Evolutionary conservation across 2,329 filamentous ascomycete species (phyloP).

Genomic region (Fusarium euwallaceae): DNA sequence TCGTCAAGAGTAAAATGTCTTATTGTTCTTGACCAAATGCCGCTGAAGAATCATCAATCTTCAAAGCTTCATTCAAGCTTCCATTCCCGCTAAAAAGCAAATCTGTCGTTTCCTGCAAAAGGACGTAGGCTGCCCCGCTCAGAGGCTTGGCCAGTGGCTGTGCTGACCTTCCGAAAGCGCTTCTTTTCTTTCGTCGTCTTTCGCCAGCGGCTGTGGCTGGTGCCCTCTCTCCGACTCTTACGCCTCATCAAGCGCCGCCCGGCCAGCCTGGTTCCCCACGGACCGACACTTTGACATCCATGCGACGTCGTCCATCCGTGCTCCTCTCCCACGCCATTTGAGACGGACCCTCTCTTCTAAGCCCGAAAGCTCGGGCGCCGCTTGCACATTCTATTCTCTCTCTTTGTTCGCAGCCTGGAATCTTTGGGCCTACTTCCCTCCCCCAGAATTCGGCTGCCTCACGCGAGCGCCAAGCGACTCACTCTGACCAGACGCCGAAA

Average conservation of each 20-base stretch:
- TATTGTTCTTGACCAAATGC: background rate
- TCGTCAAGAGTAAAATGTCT: background rate
- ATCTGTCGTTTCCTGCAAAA: slow-evolving; percentile 23
- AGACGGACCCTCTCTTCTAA: slow-evolving; percentile 41
- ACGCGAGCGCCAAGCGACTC: slow-evolving; percentile 44
- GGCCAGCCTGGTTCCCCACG: slow-evolving; percentile 39
- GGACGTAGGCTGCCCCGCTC: slow-evolving; percentile 38
- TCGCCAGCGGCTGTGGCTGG: slow-evolving; percentile 36
- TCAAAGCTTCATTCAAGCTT: background rate
- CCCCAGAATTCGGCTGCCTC: slow-evolving; percentile 39
- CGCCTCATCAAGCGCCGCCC: slow-evolving; percentile 35
- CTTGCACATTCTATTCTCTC: slow-evolving; percentile 38
- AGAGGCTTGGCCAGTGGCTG: slow-evolving; percentile 32
- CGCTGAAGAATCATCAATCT: background rate
- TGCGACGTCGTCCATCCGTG: slow-evolving; percentile 41
- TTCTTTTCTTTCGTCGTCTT: background rate
- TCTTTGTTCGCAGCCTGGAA: slow-evolving; percentile 10
- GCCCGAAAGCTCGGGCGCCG: slow-evolving; percentile 46
- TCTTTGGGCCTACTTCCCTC: slow-evolving; percentile 20
- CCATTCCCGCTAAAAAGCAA: slow-evolving; percentile 20
- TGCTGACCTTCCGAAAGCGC: slow-evolving; percentile 26
- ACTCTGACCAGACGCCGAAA: slow-evolving; percentile 38
- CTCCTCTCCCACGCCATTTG: slow-evolving; percentile 43
- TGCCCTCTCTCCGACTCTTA: slow-evolving; percentile 26
- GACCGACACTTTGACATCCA: slow-evolving; percentile 38